These are phyloP conservation scores for Herpetomonas samuelpessoai DNA, from an alignment of 208 protist genomes.

Conservation along the genomic window DNA sequence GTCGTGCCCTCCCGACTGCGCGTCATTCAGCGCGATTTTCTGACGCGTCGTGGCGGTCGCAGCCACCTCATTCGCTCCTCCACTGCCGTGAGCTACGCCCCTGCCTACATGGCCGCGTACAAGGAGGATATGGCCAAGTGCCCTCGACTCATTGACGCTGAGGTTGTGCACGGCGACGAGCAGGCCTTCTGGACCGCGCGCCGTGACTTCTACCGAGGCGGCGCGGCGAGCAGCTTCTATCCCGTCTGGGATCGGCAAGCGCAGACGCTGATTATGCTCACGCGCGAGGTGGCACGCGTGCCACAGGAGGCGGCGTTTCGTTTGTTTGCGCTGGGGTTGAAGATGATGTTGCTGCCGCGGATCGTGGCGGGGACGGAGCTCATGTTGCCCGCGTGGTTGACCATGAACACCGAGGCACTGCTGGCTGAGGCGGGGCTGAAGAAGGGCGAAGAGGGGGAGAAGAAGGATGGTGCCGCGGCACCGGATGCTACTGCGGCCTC, in stretches of 20 bases:
- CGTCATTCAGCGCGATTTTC: constrained; percentile 62
- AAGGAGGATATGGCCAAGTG: constrained; percentile 27
- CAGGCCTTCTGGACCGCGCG: constrained; percentile 70
- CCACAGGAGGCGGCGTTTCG: constrained; percentile 84
- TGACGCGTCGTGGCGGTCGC: constrained; percentile 68
- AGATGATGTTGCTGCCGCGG: constrained; percentile 68
- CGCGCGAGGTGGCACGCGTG: constrained; percentile 60
- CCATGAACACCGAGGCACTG: constrained; percentile 53
- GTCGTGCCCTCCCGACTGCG: constrained; percentile 52
- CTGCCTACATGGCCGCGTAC: constrained; percentile 37
- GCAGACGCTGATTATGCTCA: constrained; percentile 76
- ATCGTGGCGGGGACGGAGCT: constrained; percentile 44
- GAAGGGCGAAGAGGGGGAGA: constrained; percentile 8
- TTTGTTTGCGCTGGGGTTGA: constrained; percentile 68
- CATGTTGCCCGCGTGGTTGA: constrained; percentile 64
- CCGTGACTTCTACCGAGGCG: constrained; percentile 59
- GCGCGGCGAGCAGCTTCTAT: constrained; percentile 33
- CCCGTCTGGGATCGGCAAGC: constrained; percentile 80
- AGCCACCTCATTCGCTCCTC: constrained; percentile 34
- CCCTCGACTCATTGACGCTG: constrained; percentile 77
- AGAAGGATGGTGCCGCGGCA: constrained; percentile 11
- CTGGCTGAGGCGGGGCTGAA: constrained; percentile 28
- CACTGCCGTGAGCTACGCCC: constrained; percentile 64
- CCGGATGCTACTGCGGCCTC: background rate
- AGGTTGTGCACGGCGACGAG: constrained; percentile 79